Percentiles rank a stretch among this genome's conserved stretches.
Evolutionary conservation across 1,284 basidiomycete genomes (phyloP).

Genomic region (Takashimella tepidaria): DNA sequence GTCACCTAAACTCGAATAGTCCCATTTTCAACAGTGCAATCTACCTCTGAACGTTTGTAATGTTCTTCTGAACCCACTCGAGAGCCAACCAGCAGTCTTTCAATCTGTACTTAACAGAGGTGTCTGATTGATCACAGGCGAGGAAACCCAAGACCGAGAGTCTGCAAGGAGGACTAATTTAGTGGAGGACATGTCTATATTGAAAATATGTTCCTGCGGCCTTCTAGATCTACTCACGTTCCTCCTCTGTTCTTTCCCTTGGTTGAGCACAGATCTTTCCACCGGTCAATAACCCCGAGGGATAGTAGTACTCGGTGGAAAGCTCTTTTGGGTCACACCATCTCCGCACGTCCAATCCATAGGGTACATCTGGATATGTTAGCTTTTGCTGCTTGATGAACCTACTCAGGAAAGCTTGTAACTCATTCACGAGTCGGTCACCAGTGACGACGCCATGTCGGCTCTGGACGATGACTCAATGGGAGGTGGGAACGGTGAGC

Average conservation of each 20-base stretch:
- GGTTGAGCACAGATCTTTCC: neutral
- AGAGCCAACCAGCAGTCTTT: conserved; percentile 67
- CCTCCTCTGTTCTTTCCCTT: neutral
- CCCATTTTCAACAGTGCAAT: neutral
- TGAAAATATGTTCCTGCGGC: no score
- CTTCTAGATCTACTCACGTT: neutral
- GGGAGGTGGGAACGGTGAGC: conserved; percentile 21
- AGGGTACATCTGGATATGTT: conserved; percentile 59
- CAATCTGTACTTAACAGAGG: conserved; percentile 68
- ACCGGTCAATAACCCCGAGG: conserved; percentile 28
- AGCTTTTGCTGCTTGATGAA: neutral
- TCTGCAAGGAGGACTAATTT: neutral
- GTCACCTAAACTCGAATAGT: no score
- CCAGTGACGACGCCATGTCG: conserved; percentile 20
- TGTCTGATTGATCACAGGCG: conserved; percentile 55
- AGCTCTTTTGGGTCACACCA: conserved; percentile 61
- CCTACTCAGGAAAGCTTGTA: conserved; percentile 29
- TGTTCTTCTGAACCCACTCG: conserved; percentile 59
- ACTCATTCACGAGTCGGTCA: conserved; percentile 22
- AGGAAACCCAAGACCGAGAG: conserved; percentile 66
- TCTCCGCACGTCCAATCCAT: conserved; percentile 58
- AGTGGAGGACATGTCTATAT: no score
- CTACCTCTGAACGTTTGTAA: conserved; percentile 58
- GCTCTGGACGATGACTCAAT: conserved; percentile 14
- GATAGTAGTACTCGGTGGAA: conserved; percentile 55